Evolutionary conservation across 352 stramenopile species (phyloP).

Genomic region (Peronospora destructor): DNA sequence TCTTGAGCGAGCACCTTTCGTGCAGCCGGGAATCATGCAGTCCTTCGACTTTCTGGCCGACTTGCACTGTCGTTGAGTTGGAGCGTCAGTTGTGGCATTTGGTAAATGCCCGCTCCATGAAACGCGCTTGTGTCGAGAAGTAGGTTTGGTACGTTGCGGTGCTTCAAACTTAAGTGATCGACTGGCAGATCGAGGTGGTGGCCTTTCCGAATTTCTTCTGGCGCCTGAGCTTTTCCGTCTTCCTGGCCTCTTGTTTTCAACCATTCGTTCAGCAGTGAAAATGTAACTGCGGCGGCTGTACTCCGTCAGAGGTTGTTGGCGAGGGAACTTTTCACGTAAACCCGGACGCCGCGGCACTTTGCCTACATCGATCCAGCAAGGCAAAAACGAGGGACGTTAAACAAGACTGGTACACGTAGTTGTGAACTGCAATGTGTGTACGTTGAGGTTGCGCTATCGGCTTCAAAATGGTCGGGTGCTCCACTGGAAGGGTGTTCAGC

Average conservation of each 20-base stretch:
- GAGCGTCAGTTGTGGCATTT: constrained; percentile 1
- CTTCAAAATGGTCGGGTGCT: constrained; percentile 10
- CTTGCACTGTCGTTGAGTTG: constrained; percentile 19
- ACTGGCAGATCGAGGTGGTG: constrained; percentile 16
- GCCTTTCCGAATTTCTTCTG: constrained; percentile 8
- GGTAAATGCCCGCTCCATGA: constrained; percentile 30
- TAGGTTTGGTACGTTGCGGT: constrained; percentile 3
- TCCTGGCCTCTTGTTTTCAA: constrained; percentile 12
- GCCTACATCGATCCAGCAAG: constrained; percentile 2
- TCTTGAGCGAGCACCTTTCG: constrained; percentile 68
- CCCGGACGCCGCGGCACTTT: constrained; percentile 23
- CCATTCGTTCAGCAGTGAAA: constrained; percentile 2
- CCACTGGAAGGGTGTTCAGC: constrained; percentile 14
- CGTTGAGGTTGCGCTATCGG: constrained; percentile 14
- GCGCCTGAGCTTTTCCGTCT: constrained; percentile 8
- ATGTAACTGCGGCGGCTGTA: constrained; percentile 16
- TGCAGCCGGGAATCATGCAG: constrained; percentile 59
- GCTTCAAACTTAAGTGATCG: constrained; percentile 28
- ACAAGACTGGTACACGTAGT: background rate
- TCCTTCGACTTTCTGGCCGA: constrained; percentile 61
- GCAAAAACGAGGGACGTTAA: constrained; percentile 3
- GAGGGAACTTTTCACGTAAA: constrained; percentile 27
- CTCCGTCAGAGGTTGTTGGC: constrained; percentile 17
- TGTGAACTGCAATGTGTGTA: constrained; percentile 4
- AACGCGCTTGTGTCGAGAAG: constrained; percentile 22